Base-by-base conservation (phyloP, 2,329 filamentous ascomycete species). In the Paecilomyces niveus region DNA sequence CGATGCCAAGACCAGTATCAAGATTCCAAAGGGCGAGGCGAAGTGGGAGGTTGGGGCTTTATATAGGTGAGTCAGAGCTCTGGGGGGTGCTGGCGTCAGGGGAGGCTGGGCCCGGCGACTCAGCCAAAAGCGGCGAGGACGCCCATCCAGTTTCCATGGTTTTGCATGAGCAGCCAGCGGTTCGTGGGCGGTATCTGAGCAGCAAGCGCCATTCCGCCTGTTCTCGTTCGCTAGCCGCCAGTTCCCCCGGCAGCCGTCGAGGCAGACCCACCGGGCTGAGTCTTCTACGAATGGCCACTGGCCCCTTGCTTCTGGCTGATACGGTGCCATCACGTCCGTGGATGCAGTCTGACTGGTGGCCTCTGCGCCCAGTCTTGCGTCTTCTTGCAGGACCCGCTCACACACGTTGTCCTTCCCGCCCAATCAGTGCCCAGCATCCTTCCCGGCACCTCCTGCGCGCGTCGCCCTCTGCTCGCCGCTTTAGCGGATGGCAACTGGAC, bases 1-100 rank as follows among this genome's bases (percentile, higher is more conserved):
- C 65, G 66, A 68, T 73, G 72, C 72, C 72, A 75, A 75, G 72
- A 75, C 71, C 72, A 70, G 66, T 63, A 70, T 68, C 64, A 68
- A 63, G 71, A 69, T 67, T 66, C 64, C 63, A 67, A 64, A 59
- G 62, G 60, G 56, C 58, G 55, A 58, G 52, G 60, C 64, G 65
- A 70, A 65, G 70, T 67, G 72, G 72, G 72, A 72, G 71, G 69
- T 66, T 70, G 69, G 66, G 63, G 64, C 71, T 69, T 74, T 74
- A 72, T 74, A 75, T 75, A 74, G 69, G 67, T 70, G 71, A 72
- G 59, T 70, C 67, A 72, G 64, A 62, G 65, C 57, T 49, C n/a
- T 63, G 59, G 62, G 63, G 57, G 55, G 39, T 56, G 63, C 62
- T 65, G 66, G 57, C 64, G 63, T 71, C 70, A 71, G 68, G 72